These are phyloP conservation scores for Thelonectria discophora DNA, from an alignment of 2,329 filamentous ascomycete genomes.

Conservation along the genomic window DNA sequence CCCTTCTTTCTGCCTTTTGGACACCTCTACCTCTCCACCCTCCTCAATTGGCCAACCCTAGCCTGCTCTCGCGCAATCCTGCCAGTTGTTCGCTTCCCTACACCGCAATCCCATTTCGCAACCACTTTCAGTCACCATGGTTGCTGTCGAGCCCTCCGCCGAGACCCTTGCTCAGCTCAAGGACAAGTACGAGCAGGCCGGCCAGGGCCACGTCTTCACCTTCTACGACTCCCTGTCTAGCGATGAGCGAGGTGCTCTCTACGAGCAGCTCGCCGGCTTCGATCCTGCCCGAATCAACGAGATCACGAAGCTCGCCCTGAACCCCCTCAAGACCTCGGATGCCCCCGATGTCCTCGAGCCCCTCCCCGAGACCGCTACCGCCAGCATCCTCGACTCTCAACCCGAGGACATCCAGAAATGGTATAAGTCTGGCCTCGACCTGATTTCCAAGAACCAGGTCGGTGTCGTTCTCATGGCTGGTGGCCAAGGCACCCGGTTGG, in stretches of 20 bases:
- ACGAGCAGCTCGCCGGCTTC: conserved; percentile 81
- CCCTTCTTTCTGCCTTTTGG: conserved; percentile 3
- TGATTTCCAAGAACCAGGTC: conserved; percentile 79
- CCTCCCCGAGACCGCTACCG: conserved; percentile 84
- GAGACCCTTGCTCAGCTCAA: conserved; percentile 76
- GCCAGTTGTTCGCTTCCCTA: conserved; percentile 21
- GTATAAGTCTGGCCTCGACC: conserved; percentile 84
- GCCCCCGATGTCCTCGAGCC: conserved; percentile 75
- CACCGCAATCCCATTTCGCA: conserved; percentile 31
- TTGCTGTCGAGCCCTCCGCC: conserved; percentile 64
- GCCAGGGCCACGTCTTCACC: conserved; percentile 80
- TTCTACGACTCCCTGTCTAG: conserved; percentile 82
- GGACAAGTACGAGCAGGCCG: conserved; percentile 76
- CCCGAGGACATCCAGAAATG: conserved; percentile 80
- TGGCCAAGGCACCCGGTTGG: conserved; percentile 92
- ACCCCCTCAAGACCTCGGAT: conserved; percentile 73
- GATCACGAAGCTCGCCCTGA: conserved; percentile 82
- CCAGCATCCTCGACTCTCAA: conserved; percentile 91
- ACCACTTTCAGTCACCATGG: conserved; percentile 52
- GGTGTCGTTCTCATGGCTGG: conserved; percentile 95
- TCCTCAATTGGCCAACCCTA: conserved; percentile 14
- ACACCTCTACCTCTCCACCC: not conserved
- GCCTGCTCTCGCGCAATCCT: conserved; percentile 12
- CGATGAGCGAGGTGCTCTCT: conserved; percentile 80
- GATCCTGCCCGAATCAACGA: conserved; percentile 88